Evolutionary conservation across 371 early-diverging fungal species (phyloP).

Genomic region (Apophysomyces elegans): DNA sequence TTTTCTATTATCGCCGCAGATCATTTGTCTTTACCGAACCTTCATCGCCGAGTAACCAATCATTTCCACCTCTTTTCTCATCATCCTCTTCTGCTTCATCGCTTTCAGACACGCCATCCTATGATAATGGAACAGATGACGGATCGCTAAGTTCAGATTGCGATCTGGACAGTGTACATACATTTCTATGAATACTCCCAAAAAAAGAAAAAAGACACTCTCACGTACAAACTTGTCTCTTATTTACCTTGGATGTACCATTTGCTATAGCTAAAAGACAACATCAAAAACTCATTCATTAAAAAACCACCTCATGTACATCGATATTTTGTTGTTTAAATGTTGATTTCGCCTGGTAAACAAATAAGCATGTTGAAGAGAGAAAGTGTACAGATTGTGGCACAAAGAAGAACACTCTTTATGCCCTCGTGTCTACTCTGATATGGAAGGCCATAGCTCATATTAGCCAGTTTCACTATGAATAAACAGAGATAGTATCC

Average conservation of each 20-base stretch:
- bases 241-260: neutral
- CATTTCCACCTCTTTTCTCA: conserved; percentile 6
- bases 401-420: no score
- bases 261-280: neutral
- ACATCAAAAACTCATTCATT: neutral
- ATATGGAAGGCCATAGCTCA: no score
- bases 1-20: conserved; percentile 29
- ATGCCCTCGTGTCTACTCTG: no score
- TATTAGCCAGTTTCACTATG: no score
- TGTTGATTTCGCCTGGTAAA: neutral
- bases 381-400: no score
- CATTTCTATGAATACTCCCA: conserved; percentile 11
- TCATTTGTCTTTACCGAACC: conserved; percentile 19
- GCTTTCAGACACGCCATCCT: conserved; percentile 7
- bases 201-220: neutral
- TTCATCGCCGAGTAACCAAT: neutral
- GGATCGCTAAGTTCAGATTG: conserved; percentile 4
- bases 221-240: neutral
- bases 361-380: no score
- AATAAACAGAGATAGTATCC: no score
- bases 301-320: neutral
- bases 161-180: conserved; percentile 25
- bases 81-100: conserved; percentile 18
- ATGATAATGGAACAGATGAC: neutral
- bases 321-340: neutral